Base-by-base conservation (phyloP, 163 green algal genomes). In the Scenedesmus sp. region DNA sequence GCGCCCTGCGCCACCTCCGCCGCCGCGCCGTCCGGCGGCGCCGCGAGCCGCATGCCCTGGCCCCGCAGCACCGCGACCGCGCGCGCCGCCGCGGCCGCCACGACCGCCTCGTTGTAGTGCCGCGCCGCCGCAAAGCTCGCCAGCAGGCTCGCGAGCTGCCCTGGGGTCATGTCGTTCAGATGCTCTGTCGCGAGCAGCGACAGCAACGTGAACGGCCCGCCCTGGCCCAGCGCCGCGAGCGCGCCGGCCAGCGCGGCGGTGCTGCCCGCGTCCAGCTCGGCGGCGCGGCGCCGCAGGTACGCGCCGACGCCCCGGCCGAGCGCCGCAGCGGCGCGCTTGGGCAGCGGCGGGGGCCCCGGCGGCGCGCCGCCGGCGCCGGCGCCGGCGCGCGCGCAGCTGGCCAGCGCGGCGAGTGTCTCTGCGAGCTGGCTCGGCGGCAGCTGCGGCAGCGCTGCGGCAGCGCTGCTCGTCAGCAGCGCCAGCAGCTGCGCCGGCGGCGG, bases 41-140 rank as follows among this genome's bases (percentile, higher is more conserved):
- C 62, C 29, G 10, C 63, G 3, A 74, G 48, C 65, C 24, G 39
- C 26, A 18, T 34, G 48, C 65, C 65, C 26, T 47, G 29, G 7
- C 17, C 26, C 15, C 18, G 47, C n/a, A 63, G 10, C 13, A 24
- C n/a, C 4, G 42, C 24, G 54, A 57, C 36, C 4, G 31, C 65
- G 4, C 22, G 4, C 7, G 29, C 18, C 26, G 13, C 29, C 26
- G 47, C 57, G 50, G 60, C 72, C n/a, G 58, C 72, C 9, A 54
- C 15, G 0, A 71, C 60, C 24, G 72, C 72, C 29, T 71, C 28
- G 22, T 80, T 80, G 60, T 72, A 72, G 48, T 80, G 72, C 58
- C 60, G 17, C 0, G 42, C 58, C 11, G 36, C 60, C 47, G 60
- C 72, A 80, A 65, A 80, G 17, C 42, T 60, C 15, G 26, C 3